Evolutionary conservation across 1,284 basidiomycete genomes (phyloP).

Genomic region (Ceratobasidium sp.): DNA sequence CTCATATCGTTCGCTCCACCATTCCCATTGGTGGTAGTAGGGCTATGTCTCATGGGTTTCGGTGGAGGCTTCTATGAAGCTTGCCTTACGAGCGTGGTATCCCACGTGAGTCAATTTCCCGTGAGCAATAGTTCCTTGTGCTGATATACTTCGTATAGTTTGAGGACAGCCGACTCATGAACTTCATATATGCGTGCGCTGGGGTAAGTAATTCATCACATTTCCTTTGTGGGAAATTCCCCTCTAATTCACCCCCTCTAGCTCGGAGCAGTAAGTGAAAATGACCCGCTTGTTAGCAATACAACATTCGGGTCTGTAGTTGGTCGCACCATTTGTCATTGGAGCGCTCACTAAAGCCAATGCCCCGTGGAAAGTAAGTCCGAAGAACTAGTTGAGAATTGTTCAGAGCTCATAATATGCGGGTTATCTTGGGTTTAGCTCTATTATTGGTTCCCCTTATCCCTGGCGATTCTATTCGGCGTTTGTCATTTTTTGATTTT

Average conservation of each 20-base stretch:
- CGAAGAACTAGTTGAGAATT: not conserved
- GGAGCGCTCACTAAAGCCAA: conserved; percentile 2
- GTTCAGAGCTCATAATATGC: not conserved
- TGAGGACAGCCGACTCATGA: conserved; percentile 23
- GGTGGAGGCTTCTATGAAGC: conserved; percentile 27
- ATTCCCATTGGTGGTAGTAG: conserved; percentile 10
- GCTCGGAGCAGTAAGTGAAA: conserved; percentile 16
- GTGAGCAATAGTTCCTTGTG: not conserved
- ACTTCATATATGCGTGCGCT: conserved; percentile 25
- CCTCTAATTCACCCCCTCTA: not conserved
- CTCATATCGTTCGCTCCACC: conserved; percentile 22
- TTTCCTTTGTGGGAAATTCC: not conserved
- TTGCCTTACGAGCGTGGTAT: conserved; percentile 27
- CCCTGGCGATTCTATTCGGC: not conserved
- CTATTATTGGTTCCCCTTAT: conserved; percentile 33
- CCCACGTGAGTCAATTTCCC: conserved; percentile 5
- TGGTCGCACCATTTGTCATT: conserved; percentile 21
- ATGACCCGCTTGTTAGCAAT: not conserved
- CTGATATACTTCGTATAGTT: not conserved
- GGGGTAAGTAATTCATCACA: conserved; percentile 6
- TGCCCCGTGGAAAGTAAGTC: conserved; percentile 16
- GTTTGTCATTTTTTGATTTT: conserved; percentile 30
- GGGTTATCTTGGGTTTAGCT: not conserved
- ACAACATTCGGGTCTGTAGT: not conserved
- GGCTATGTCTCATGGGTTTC: conserved; percentile 18